Evolutionary conservation across 495 filamentous ascomycete species (phyloP).

Genomic region (Penicillium crystallinum): DNA sequence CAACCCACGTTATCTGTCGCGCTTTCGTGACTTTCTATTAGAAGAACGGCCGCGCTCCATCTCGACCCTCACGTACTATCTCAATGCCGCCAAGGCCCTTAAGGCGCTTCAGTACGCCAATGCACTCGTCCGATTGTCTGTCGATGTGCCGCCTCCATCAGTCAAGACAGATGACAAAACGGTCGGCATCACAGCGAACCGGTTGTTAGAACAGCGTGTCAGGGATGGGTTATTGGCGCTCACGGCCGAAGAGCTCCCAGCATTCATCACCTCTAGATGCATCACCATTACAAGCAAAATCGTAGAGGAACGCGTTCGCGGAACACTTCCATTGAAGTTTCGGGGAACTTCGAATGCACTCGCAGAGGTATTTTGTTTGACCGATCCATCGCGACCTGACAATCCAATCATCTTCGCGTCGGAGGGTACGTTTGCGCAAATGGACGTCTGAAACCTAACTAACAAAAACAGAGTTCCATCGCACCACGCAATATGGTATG

Average conservation of each 20-base stretch:
- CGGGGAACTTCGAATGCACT: constrained; percentile 60
- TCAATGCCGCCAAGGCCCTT: constrained; percentile 59
- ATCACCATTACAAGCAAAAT: constrained; percentile 34
- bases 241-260: constrained; percentile 61
- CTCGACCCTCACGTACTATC: constrained; percentile 59
- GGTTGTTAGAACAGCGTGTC: constrained; percentile 53
- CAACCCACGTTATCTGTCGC: constrained; percentile 60
- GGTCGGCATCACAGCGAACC: constrained; percentile 45
- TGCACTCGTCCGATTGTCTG: constrained; percentile 45
- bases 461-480: constrained; percentile 48
- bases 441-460: neutral
- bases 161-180: constrained; percentile 39
- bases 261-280: constrained; percentile 54
- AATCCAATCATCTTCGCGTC: constrained; percentile 78
- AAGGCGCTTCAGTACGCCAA: constrained; percentile 69
- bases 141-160: constrained; percentile 31
- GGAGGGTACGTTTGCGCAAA: constrained; percentile 48
- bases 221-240: constrained; percentile 53
- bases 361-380: constrained; percentile 72
- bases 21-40: constrained; percentile 61
- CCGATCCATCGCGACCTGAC: constrained; percentile 66
- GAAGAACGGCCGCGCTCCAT: constrained; percentile 68
- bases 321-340: constrained; percentile 36
- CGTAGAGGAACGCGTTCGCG: constrained; percentile 32
- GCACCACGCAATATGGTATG: constrained; percentile 58